phyloP scores from a whole-genome alignment of 495 filamentous ascomycete species.

The Parachaetomium inaequale region DNA sequence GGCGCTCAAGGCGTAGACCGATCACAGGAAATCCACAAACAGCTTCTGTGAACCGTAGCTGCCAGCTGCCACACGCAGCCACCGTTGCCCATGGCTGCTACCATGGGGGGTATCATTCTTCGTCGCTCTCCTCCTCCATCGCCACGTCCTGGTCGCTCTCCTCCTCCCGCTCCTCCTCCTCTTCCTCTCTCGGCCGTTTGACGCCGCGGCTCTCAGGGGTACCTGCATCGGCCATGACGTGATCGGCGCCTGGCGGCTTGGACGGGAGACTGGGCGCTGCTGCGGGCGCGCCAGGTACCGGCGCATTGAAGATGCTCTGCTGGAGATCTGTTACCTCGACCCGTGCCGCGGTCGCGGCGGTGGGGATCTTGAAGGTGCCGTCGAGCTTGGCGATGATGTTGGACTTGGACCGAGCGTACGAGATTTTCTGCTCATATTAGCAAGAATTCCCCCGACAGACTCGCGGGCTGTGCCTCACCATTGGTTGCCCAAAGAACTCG shows the following conservation, averaged over 20 bases:
- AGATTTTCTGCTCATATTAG: slow-evolving; percentile 64
- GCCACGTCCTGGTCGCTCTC: slow-evolving; percentile 52
- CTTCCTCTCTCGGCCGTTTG: slow-evolving; percentile 64
- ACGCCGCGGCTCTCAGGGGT: slow-evolving; percentile 46
- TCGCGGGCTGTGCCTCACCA: slow-evolving; percentile 54
- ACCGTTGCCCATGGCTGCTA: not conserved
- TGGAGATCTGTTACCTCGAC: slow-evolving; percentile 69
- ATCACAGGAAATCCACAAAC: not conserved
- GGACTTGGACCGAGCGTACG: slow-evolving; percentile 83
- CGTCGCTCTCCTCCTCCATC: slow-evolving; percentile 63
- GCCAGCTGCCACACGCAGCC: not conserved
- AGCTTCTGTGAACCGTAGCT: not conserved
- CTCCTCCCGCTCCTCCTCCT: slow-evolving; percentile 61
- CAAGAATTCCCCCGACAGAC: not conserved
- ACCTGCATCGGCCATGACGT: slow-evolving; percentile 43
- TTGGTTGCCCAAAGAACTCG: slow-evolving; percentile 79
- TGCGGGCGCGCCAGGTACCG: slow-evolving; percentile 47
- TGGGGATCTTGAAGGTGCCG: slow-evolving; percentile 73
- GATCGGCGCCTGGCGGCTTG: slow-evolving; percentile 42
- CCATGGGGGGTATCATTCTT: slow-evolving; percentile 40
- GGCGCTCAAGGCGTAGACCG: slow-evolving; percentile 32
- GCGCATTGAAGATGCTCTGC: slow-evolving; percentile 75
- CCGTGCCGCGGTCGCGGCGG: slow-evolving; percentile 45
- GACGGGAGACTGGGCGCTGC: slow-evolving; percentile 40
- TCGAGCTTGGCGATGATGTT: slow-evolving; percentile 83